Conservation (phyloP, 441 rosid species). For the Arabidopsis lyrata region DNA sequence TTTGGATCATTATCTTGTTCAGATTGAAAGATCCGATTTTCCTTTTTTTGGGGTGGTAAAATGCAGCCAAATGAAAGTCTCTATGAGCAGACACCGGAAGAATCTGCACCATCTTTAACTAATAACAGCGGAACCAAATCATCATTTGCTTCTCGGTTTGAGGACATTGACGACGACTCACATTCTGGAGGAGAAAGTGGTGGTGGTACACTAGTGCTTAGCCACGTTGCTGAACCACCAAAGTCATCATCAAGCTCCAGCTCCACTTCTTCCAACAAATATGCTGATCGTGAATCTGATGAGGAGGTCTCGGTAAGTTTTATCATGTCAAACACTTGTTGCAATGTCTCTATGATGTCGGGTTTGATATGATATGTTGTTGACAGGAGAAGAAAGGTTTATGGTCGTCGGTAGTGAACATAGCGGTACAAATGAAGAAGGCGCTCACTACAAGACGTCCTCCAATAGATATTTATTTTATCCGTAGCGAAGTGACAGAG, state of each 20-base stretch:
- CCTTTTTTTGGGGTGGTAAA: neutral
- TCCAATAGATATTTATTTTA: too few relatives aligned
- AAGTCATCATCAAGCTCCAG: slow-evolving; percentile 55
- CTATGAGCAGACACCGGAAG: slow-evolving; percentile 94
- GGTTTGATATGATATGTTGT: too few relatives aligned
- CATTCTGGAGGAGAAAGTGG: slow-evolving; percentile 55
- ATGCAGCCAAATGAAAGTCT: slow-evolving; percentile 83
- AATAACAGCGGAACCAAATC: slow-evolving; percentile 42
- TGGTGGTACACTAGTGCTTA: slow-evolving; percentile 63
- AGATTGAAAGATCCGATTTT: neutral
- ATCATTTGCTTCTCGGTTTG: slow-evolving; percentile 76
- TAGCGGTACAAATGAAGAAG: too few relatives aligned
- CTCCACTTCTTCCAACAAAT: too few relatives aligned
- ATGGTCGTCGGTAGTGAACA: too few relatives aligned
- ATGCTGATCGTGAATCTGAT: too few relatives aligned
- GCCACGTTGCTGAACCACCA: slow-evolving; percentile 86
- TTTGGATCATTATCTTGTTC: slow-evolving; percentile 1
- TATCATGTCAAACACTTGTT: too few relatives aligned
- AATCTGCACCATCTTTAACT: slow-evolving; percentile 55
- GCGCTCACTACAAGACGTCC: too few relatives aligned
- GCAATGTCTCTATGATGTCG: too few relatives aligned
- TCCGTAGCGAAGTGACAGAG: too few relatives aligned
- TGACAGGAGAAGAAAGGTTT: too few relatives aligned
- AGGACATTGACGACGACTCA: slow-evolving; percentile 67
- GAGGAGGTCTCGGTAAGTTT: too few relatives aligned